phyloP scores from a whole-genome alignment of 2,329 filamentous ascomycete species.

The Taxawa tesnikishii region DNA sequence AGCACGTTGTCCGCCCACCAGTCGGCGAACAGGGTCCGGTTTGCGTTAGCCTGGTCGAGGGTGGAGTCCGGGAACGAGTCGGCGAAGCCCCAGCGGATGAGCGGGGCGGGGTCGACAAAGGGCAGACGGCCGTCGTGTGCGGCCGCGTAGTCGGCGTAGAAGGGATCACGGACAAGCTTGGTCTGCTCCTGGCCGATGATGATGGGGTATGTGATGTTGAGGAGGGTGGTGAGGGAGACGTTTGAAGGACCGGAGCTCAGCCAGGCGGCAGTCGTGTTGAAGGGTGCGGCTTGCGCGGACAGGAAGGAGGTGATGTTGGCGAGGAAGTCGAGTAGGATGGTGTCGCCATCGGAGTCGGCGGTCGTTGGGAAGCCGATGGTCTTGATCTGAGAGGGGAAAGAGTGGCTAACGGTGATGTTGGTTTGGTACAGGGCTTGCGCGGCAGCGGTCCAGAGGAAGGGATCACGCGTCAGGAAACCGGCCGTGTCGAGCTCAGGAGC shows the following conservation, averaged over 20 bases:
- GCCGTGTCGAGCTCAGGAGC: slow-evolving; percentile 35
- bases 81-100: slow-evolving; percentile 36
- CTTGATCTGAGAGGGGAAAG: slow-evolving; percentile 29
- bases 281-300: slow-evolving; percentile 22
- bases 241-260: slow-evolving; percentile 19
- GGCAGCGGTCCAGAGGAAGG: slow-evolving; percentile 29
- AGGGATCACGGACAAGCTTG: slow-evolving; percentile 33
- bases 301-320: slow-evolving; percentile 31
- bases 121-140: slow-evolving; percentile 32
- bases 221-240: slow-evolving; percentile 19
- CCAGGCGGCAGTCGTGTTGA: slow-evolving; percentile 25
- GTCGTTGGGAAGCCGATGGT: slow-evolving; percentile 30
- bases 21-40: slow-evolving; percentile 36
- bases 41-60: slow-evolving; percentile 31
- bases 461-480: slow-evolving; percentile 34
- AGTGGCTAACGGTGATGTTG: slow-evolving; percentile 29
- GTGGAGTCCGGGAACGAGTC: slow-evolving; percentile 24
- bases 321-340: slow-evolving; percentile 29
- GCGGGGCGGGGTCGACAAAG: slow-evolving; percentile 37
- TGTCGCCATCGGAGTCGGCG: slow-evolving; percentile 22
- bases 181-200: slow-evolving; percentile 37
- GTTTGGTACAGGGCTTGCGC: slow-evolving; percentile 31
- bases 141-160: slow-evolving; percentile 37
- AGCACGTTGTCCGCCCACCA: slow-evolving; percentile 39
- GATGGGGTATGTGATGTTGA: slow-evolving; percentile 33